Evolutionary conservation across 768 basidiomycete species (phyloP).

Genomic region (Hericium alpestre): DNA sequence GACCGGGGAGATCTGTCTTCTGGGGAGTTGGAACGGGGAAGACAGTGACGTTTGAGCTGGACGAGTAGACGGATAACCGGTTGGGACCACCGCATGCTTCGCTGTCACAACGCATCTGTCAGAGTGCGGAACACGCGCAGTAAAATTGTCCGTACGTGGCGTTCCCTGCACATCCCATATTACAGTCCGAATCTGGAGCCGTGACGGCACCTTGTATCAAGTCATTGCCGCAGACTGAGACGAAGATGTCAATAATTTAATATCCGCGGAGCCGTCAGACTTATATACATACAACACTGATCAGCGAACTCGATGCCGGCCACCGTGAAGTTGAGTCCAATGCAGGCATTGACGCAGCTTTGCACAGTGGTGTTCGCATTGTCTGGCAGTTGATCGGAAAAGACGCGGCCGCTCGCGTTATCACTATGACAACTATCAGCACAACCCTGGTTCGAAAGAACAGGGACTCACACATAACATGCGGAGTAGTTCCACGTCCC

Average conservation of each 20-base stretch:
- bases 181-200: slow-evolving; percentile 44
- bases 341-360: slow-evolving; percentile 52
- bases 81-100: slow-evolving; percentile 68
- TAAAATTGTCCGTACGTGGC: slow-evolving; percentile 39
- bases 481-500: slow-evolving; percentile 11
- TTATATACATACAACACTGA: slow-evolving; percentile 34
- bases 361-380: slow-evolving; percentile 41
- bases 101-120: slow-evolving; percentile 22
- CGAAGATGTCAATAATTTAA: neutral
- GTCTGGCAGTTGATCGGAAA: slow-evolving; percentile 32
- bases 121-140: neutral
- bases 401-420: slow-evolving; percentile 54
- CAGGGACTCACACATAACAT: slow-evolving; percentile 40
- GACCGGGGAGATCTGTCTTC: slow-evolving; percentile 47
- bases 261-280: neutral
- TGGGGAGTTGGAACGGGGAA: slow-evolving; percentile 50
- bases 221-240: slow-evolving; percentile 58
- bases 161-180: slow-evolving; percentile 67
- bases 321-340: slow-evolving; percentile 43
- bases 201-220: slow-evolving; percentile 50
- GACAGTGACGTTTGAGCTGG: slow-evolving; percentile 37
- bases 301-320: slow-evolving; percentile 60
- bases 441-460: neutral
- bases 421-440: slow-evolving; percentile 25
- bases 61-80: slow-evolving; percentile 59